Conservation (phyloP, 108 stramenopile genomes). For the Pseudonitzschia delicatissima region DNA sequence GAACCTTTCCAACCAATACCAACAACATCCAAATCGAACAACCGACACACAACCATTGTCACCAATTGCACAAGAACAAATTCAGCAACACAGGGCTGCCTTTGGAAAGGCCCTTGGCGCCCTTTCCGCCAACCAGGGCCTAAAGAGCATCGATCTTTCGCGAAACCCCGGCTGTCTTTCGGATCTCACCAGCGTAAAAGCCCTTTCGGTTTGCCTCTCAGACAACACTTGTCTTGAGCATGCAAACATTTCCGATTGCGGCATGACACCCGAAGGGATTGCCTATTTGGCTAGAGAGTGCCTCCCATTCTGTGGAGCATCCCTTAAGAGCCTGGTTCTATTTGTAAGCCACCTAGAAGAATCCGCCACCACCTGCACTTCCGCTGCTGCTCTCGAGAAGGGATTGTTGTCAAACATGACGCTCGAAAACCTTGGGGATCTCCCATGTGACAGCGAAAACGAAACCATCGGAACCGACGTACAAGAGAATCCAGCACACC, state of each 20-base stretch:
- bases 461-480: too few relatives aligned
- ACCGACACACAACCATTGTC: too few relatives aligned
- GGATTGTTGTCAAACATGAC: neutral
- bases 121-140: neutral
- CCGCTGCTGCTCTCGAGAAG: neutral
- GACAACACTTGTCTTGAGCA: neutral
- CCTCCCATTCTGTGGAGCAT: neutral
- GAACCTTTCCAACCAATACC: neutral
- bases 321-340: neutral
- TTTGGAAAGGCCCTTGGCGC: neutral
- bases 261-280: neutral
- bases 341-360: neutral
- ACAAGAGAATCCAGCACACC: neutral
- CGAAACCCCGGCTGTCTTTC: neutral
- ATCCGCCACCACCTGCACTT: neutral
- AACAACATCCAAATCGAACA: neutral
- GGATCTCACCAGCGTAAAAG: neutral
- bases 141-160: constrained; percentile 1
- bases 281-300: neutral
- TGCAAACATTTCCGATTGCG: neutral
- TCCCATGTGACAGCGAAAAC: neutral
- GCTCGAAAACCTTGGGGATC: neutral
- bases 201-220: neutral
- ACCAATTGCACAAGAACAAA: neutral
- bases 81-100: neutral